A percentile compares a stretch with the other conserved stretches of the same genome.
These are phyloP conservation scores for Botrytis paeoniae DNA, from an alignment of 2,329 filamentous ascomycete genomes.

Conservation along the genomic window DNA sequence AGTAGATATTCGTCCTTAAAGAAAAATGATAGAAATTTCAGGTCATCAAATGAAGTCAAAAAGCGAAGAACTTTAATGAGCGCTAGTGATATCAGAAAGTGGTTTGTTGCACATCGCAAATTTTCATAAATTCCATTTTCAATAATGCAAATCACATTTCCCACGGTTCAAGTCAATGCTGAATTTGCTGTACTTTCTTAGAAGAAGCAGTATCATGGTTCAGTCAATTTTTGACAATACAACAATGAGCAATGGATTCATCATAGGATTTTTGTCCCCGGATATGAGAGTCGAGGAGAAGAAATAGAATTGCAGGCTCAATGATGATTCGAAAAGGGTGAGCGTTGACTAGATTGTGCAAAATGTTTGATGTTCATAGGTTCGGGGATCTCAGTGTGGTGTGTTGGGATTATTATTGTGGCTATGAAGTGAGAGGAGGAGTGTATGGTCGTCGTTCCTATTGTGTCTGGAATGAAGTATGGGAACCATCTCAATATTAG, in stretches of 20 bases:
- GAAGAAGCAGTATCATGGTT: background rate
- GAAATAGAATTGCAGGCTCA: background rate
- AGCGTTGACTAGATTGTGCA: background rate
- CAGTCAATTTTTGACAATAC: rapidly evolving
- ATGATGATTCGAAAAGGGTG: background rate
- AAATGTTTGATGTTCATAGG: background rate
- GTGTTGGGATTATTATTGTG: background rate
- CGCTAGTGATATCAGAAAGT: background rate
- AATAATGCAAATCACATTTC: background rate
- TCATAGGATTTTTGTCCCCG: background rate
- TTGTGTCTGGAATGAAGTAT: background rate
- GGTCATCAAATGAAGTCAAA: background rate
- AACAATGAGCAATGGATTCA: no score
- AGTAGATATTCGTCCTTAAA: background rate
- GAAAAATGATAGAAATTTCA: background rate
- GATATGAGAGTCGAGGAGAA: background rate
- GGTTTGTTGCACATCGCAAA: background rate
- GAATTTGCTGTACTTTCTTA: background rate
- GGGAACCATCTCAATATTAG: background rate
- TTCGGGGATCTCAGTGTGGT: background rate
- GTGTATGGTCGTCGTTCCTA: background rate
- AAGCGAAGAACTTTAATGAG: background rate
- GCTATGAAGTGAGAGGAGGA: background rate
- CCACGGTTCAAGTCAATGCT: background rate
- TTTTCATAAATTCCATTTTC: background rate